A percentile compares a stretch with the other conserved stretches of the same genome.
Evolutionary conservation across 352 stramenopile genomes (phyloP).

Genomic region (Phytophthora sp.): DNA sequence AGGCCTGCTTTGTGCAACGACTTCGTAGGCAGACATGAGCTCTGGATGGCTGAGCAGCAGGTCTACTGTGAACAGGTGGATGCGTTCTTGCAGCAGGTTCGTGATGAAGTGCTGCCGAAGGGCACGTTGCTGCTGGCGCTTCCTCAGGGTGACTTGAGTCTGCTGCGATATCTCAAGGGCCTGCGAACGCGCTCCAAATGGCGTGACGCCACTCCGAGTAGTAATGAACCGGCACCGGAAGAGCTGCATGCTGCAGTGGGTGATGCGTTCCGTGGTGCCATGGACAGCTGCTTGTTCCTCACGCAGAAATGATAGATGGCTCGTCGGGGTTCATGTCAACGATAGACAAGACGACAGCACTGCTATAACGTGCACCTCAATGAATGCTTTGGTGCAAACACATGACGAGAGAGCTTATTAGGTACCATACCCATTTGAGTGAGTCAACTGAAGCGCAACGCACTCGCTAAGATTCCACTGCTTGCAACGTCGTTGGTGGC

Average conservation of each 20-base stretch:
- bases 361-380: too few species aligned
- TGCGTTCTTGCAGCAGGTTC: slow-evolving; percentile 52
- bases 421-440: too few species aligned
- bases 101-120: slow-evolving; percentile 47
- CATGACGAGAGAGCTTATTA: too few species aligned
- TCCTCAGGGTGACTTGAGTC: slow-evolving; percentile 72
- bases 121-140: slow-evolving; percentile 70
- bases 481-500: too few species aligned
- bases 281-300: slow-evolving; percentile 83
- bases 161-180: slow-evolving; percentile 78
- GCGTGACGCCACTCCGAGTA: slow-evolving; percentile 51
- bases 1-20: slow-evolving; percentile 44
- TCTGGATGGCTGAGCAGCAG: slow-evolving; percentile 71
- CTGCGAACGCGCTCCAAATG: slow-evolving; percentile 79
- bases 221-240: slow-evolving; percentile 38
- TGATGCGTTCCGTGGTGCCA: slow-evolving; percentile 69
- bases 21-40: slow-evolving; percentile 66
- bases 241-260: slow-evolving; percentile 70
- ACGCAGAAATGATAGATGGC: slow-evolving; percentile 65
- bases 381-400: too few species aligned
- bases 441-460: too few species aligned
- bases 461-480: too few species aligned
- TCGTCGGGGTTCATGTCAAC: too few species aligned
- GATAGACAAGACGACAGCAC: too few species aligned
- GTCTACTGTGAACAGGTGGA: slow-evolving; percentile 59